Conservation (phyloP, 768 basidiomycete genomes). For the Hygrocybe coccinea region DNA sequence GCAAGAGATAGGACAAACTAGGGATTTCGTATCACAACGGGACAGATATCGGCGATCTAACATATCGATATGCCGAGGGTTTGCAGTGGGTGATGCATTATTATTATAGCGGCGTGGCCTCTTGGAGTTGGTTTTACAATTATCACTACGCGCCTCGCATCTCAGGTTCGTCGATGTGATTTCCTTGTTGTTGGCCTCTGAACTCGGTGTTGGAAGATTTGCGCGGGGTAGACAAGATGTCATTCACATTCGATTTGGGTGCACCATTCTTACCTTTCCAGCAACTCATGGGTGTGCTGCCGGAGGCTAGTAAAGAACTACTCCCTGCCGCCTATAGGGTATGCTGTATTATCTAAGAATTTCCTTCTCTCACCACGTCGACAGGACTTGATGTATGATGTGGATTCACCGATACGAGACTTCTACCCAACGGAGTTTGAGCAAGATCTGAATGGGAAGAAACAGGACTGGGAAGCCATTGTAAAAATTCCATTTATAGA, state of each 20-base stretch:
- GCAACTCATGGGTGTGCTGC: constrained; percentile 97
- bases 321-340: constrained; percentile 86
- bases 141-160: constrained; percentile 98
- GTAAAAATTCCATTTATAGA: constrained; percentile 99
- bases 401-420: constrained; percentile 82
- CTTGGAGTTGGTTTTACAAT: constrained; percentile 99
- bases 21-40: constrained; percentile 71
- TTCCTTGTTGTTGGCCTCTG: constrained; percentile 2
- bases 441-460: constrained; percentile 95
- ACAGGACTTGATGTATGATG: constrained; percentile 85
- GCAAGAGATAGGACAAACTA: constrained; percentile 65
- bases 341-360: constrained; percentile 12
- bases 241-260: constrained; percentile 83
- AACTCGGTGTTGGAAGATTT: constrained; percentile 31
- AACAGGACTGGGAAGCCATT: constrained; percentile 97
- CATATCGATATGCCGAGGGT: constrained; percentile 84
- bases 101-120: constrained; percentile 94
- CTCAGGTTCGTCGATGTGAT: constrained; percentile 54
- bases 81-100: constrained; percentile 99
- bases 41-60: constrained; percentile 62
- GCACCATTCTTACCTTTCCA: constrained; percentile 89
- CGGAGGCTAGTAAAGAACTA: constrained; percentile 82
- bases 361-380: neutral
- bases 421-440: constrained; percentile 94
- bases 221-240: constrained; percentile 73